Percentiles rank a stretch among this genome's conserved stretches.
Conservation (phyloP, 257 asterid genomes). For the Leonotis leonurus region DNA sequence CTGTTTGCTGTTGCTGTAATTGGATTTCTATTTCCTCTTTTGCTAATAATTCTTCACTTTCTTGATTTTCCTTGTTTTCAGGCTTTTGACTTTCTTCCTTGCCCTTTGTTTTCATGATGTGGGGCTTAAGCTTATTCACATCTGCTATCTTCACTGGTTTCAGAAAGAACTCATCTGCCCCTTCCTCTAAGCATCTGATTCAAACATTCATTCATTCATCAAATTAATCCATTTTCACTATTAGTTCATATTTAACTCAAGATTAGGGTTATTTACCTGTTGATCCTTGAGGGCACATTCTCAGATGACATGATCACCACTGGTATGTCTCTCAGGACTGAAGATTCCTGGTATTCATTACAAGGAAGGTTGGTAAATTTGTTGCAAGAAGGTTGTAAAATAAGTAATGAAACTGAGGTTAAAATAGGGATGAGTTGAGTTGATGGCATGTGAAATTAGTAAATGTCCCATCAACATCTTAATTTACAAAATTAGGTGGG, state of each 20-base stretch:
- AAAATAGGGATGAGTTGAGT: too few relatives aligned
- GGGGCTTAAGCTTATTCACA: conserved; percentile 77
- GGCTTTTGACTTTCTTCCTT: conserved; percentile 28
- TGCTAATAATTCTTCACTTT: background rate
- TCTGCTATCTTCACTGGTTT: conserved; percentile 87
- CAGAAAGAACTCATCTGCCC: conserved; percentile 87
- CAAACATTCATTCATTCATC: too few relatives aligned
- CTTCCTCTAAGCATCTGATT: conserved; percentile 94
- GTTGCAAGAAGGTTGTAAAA: too few relatives aligned
- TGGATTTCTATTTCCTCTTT: background rate
- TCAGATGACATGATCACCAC: conserved; percentile 98
- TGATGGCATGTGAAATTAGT: conserved; percentile 14
- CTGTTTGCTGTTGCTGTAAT: conserved; percentile 23
- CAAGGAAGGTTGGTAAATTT: too few relatives aligned
- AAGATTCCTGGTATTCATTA: conserved; percentile 71
- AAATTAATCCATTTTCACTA: too few relatives aligned
- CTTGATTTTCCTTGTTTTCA: conserved; percentile 19
- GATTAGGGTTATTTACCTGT: too few relatives aligned
- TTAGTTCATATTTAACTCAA: too few relatives aligned
- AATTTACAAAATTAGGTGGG: conserved; percentile 27
- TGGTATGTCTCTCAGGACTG: conserved; percentile 75
- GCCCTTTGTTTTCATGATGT: conserved; percentile 56
- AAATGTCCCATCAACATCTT: conserved; percentile 31
- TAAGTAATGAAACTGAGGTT: background rate
- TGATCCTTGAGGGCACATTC: conserved; percentile 93